Evolutionary conservation across 495 filamentous ascomycete genomes (phyloP), one percentile per base, ranked within the genome.

Genomic region (Trichoderma reesei): DNA sequence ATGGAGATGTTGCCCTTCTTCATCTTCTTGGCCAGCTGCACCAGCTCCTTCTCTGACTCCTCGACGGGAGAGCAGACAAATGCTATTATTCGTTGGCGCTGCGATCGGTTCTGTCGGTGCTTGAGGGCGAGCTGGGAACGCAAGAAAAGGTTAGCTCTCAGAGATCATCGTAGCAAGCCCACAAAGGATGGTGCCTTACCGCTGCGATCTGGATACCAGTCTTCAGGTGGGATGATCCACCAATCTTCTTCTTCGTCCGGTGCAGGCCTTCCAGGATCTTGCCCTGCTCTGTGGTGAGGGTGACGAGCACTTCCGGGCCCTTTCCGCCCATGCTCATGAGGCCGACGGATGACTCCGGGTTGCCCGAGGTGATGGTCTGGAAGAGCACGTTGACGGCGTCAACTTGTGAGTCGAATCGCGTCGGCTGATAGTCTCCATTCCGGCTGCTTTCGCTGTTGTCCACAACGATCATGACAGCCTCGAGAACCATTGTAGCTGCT

Each of bases 261-360:
- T 98, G 92, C 68, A 99, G 79, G 62, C 94, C 94, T 59, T 94
- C 90, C 67, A 97, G 80, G 66, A 99, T 91, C 76, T 95, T 92
- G 71, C 94, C 95, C 69, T 93, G 89, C 72, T 98, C 93, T 56
- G 90, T 89, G 60, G 94, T 98, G 74, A 98, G 82, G 26, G 95
- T 99, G 34, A 94, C 93, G 44, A 98, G 83, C 64, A 98, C 92
- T 78, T 99, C 95, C 48, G 94, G 94, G 13, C 92, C 91, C 71
- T 92, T 93, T 69, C 94, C 94, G 65, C 90, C 94, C 92, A 98
- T 97, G 75, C 90, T 96, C 92, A 99, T 96, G 60, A 99, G 82
- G 65, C 94, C 94, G 63, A 98, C 95, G 31, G 91, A 93, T 13
- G 92, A 96, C 78, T 99, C 94, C 31, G 94, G 89, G 75, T 99